Evolutionary conservation across 345 rosid species (phyloP).

Genomic region (Murraya paniculata): DNA sequence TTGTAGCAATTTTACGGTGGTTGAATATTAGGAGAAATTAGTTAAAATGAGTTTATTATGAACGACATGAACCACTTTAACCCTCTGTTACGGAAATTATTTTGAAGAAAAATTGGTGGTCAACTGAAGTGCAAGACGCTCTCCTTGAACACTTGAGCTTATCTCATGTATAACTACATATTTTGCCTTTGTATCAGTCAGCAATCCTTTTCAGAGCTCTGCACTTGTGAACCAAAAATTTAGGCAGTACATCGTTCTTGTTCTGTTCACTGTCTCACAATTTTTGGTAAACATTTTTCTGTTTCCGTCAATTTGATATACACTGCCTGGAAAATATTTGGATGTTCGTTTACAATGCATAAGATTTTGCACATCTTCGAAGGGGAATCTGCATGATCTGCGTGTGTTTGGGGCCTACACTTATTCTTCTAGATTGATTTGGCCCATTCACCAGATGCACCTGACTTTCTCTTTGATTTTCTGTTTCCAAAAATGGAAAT

Average conservation of each 20-base stretch:
- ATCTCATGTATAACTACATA: neutral
- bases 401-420: conserved; percentile 3
- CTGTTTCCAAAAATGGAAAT: conserved; percentile 42
- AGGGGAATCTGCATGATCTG: conserved; percentile 13
- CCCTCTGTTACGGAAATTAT: neutral
- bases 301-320: neutral
- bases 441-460: conserved; percentile 8
- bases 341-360: neutral
- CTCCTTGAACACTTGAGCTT: neutral
- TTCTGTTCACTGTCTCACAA: neutral
- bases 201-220: neutral
- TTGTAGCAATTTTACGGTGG: neutral
- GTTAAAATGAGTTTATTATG: neutral
- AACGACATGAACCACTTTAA: neutral
- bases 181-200: neutral
- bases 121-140: neutral
- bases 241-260: neutral
- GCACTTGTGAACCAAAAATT: neutral
- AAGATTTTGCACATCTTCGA: neutral
- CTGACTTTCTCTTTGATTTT: conserved; percentile 44
- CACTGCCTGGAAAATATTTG: neutral
- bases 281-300: neutral
- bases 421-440: conserved; percentile 21
- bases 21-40: neutral
- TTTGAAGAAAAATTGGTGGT: neutral